Percentiles rank a stretch among this genome's conserved stretches.
These are phyloP conservation scores for Tetradesmus lagerheimii DNA, from an alignment of 139 green algal genomes.

Conservation along the genomic window DNA sequence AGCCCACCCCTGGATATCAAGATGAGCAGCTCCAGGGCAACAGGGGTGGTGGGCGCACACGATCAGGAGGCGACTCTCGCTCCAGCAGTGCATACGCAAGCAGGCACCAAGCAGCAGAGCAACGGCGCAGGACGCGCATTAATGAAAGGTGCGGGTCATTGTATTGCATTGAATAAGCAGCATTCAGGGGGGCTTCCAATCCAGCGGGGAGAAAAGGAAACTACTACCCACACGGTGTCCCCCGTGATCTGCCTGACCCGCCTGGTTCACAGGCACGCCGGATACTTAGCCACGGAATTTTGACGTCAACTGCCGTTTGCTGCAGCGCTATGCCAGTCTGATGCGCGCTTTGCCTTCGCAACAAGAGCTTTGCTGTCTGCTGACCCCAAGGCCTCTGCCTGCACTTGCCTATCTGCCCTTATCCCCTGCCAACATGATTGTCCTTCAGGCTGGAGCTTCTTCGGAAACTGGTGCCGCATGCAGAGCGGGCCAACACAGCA, in stretches of 20 bases:
- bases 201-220: background rate
- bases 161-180: background rate
- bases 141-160: constrained; percentile 74
- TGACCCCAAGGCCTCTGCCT: background rate
- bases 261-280: constrained; percentile 2
- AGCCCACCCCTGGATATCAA: background rate
- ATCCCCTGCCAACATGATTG: background rate
- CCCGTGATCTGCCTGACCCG: background rate
- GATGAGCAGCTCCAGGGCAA: constrained; percentile 1
- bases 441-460: constrained; percentile 73
- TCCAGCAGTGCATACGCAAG: constrained; percentile 61
- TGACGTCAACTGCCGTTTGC: background rate
- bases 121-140: constrained; percentile 77
- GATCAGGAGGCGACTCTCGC: background rate
- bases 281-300: background rate
- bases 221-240: background rate
- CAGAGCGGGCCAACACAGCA: constrained; percentile 88
- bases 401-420: background rate
- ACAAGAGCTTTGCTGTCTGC: background rate
- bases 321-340: background rate
- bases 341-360: background rate
- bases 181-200: background rate
- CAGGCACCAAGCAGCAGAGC: constrained; percentile 79
- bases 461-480: constrained; percentile 82
- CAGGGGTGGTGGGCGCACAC: background rate